phyloP scores from a whole-genome alignment of 129 eudicot genomes.

The Sambucus nigra region DNA sequence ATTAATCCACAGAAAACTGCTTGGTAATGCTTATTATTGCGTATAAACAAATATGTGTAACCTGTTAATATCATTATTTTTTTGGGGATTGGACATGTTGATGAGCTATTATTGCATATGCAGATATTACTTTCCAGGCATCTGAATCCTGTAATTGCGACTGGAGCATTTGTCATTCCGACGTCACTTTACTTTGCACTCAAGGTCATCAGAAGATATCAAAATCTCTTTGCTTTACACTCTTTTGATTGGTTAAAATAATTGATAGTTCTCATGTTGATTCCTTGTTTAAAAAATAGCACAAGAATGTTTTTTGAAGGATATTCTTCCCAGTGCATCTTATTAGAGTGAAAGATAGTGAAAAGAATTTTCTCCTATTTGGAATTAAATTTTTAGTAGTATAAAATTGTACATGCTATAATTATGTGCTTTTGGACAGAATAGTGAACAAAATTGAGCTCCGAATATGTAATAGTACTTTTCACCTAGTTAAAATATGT shows the following conservation, averaged over 20 bases:
- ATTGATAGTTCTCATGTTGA: neutral
- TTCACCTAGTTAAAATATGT: too few species aligned
- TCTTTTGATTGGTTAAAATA: neutral
- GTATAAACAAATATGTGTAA: neutral
- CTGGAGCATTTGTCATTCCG: conserved; percentile 88
- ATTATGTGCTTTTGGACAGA: too few species aligned
- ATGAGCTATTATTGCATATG: conserved; percentile 18
- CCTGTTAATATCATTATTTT: neutral
- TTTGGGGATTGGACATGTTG: neutral
- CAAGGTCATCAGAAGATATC: conserved; percentile 40
- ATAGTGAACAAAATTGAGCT: too few species aligned
- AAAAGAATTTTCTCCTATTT: too few species aligned
- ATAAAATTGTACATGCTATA: too few species aligned
- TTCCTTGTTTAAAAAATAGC: neutral
- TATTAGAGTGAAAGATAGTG: too few species aligned
- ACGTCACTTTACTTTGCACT: conserved; percentile 61
- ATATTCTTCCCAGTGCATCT: too few species aligned
- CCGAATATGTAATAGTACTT: too few species aligned
- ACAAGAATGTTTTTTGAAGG: neutral
- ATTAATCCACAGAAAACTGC: neutral
- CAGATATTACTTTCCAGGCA: conserved; percentile 75
- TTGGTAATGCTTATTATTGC: neutral
- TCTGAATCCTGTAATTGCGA: conserved; percentile 54
- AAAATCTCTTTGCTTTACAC: conserved; percentile 1
- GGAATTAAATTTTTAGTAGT: too few species aligned